A percentile compares a stretch with the other conserved stretches of the same genome.
These are phyloP conservation scores for Bondarzewia mesenterica DNA, from an alignment of 1,284 basidiomycete species.

Conservation along the genomic window DNA sequence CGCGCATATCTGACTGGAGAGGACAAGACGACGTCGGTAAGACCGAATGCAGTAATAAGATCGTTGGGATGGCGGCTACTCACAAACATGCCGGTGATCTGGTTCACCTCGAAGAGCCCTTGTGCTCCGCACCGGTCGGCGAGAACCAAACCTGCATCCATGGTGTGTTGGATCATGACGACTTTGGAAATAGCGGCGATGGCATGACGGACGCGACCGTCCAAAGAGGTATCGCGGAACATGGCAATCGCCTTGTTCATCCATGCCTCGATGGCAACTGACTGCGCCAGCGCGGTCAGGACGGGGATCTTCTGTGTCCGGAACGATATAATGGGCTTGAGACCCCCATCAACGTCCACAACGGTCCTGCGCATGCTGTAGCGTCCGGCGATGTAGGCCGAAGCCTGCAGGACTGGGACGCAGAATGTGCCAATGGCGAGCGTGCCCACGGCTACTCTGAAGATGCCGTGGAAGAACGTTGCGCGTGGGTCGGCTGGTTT, in stretches of 20 bases:
- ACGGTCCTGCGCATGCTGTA: constrained; percentile 35
- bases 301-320: constrained; percentile 40
- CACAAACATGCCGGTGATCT: constrained; percentile 12
- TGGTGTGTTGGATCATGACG: constrained; percentile 10
- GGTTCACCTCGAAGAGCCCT: constrained; percentile 19
- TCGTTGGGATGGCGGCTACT: neutral
- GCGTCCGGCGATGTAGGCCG: constrained; percentile 19
- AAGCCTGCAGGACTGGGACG: neutral
- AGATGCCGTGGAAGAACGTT: neutral
- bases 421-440: neutral
- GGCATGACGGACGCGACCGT: constrained; percentile 25
- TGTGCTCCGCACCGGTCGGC: constrained; percentile 19
- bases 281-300: constrained; percentile 30
- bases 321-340: constrained; percentile 34
- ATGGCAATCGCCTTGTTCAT: constrained; percentile 17
- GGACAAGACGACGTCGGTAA: neutral
- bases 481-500: neutral
- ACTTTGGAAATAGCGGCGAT: constrained; percentile 14
- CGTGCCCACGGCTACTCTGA: neutral
- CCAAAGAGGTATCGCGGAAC: constrained; percentile 24
- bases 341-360: constrained; percentile 12
- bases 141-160: constrained; percentile 5
- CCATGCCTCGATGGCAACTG: constrained; percentile 30
- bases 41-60: neutral
- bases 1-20: constrained; percentile 14